Evolutionary conservation across 2,329 filamentous ascomycete species (phyloP), one percentile per base, ranked within the genome.

Genomic region (Xylaria sp.): DNA sequence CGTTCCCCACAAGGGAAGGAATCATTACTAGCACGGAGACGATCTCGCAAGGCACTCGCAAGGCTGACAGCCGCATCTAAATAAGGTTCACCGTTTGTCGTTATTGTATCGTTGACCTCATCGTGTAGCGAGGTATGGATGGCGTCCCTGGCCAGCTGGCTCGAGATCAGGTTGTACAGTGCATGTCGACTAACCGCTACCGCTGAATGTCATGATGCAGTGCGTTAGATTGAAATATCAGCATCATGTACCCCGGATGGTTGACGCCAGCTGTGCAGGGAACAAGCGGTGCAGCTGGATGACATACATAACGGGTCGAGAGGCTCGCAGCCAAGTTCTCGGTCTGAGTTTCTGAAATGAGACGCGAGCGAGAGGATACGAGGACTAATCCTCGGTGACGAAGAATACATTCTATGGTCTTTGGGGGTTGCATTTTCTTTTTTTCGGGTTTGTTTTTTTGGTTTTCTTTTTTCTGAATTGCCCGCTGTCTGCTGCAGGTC

Each of bases 11-110:
- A 53, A 56, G 17, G 55, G 23, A 48, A 27, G 47, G 51, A 29
- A 52, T 51, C 46, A 51, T 19, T 44, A 40, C 27, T 47, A 41
- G 21, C 40, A 51, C 53, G 46, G 33, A 54, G 54, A 54, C 47
- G 53, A 51, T 57, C 54, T 46, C 33, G 47, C 41, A 63, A 67
- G 62, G 65, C 62, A 65, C 35, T 31, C 65, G 47, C 52, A 62
- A 67, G 65, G 65, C 63, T 66, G 61, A 67, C 61, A 64, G 63
- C 60, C 58, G 56, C 57, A 54, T 40, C 54, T 38, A 54, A 44
- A 43, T 49, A 54, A 40, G 33, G 38, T 61, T 35, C 51, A 52
- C 40, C 51, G 44, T 48, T 58, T 27, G 33, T 48, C 23, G 31
- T 17, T 25, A 29, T 52, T 53, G 35, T 31, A 31, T 47, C 33